Base-by-base conservation (phyloP, 2,329 filamentous ascomycete genomes). In the Fusarium protoensiforme region DNA sequence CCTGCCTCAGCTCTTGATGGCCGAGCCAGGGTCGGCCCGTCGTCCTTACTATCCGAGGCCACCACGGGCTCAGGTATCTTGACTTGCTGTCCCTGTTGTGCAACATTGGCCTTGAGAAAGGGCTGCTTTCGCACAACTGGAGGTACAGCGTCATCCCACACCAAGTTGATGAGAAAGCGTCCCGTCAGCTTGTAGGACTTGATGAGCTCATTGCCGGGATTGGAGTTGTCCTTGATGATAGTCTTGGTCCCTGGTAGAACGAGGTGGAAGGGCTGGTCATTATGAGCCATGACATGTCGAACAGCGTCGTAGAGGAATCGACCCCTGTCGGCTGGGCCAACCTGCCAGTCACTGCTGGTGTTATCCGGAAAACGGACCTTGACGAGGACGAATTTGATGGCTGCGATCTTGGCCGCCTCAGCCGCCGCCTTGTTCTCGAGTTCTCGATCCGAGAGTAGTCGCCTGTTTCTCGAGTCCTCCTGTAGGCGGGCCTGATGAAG, bases 361-460 rank as follows among this genome's bases (percentile, higher is more conserved):
- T 95, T 93, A 80, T 98, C 95, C 0, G 96, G 96, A 76, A 98
- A 95, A 29, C 95, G 92, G 57, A 98, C 89, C 73, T 93, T 94
- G 72, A 98, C 87, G 31, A 90, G 88, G 35, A 97, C 89, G 35
- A 90, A 89, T 59, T 89, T 90, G 68, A 95, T 87, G 7, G 89
- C 87, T 7, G 91, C 88, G 2, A 95, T 84, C 71, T 87, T 92
- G 33, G 91, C 90, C 54, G 89, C 88, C 61, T 92, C 90, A 24
- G 89, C 91, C 7, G 89, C 86, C 36, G 91, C 91, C 73, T 91
- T 90, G 27, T 92, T 91, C 38, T 91, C 92, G 13, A 97, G 85
- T 80, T 98, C 96, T 36, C 90, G 90, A 82, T 98, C 95, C 1
- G 94, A 97, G 7, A 90, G 90, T 1, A 98, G 89, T 22, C 94